Conservation (phyloP, 2,329 filamentous ascomycete species). For the Trichophaea hybrida region DNA sequence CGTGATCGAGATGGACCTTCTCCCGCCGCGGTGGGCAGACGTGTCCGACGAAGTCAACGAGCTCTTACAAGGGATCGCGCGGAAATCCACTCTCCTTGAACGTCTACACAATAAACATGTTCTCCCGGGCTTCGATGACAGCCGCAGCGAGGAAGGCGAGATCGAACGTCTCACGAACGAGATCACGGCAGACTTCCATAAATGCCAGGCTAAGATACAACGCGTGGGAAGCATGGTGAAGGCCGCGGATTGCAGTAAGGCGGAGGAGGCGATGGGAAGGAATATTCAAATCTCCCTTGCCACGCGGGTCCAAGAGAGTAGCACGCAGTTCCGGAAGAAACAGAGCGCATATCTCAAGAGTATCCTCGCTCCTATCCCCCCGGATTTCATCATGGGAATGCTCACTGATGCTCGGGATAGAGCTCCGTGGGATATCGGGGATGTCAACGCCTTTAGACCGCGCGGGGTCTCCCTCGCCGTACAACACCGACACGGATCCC, state of each 20-base stretch:
- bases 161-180: constrained; percentile 84
- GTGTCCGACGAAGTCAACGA: constrained; percentile 87
- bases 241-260: constrained; percentile 56
- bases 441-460: constrained; percentile 43
- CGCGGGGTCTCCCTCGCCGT: constrained; percentile 28
- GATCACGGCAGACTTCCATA: constrained; percentile 78
- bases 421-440: constrained; percentile 59
- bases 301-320: constrained; percentile 75
- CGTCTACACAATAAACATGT: constrained; percentile 95
- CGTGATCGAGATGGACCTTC: constrained; percentile 93
- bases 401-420: constrained; percentile 33
- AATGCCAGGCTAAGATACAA: constrained; percentile 79
- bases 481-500: constrained; percentile 81
- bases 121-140: constrained; percentile 86
- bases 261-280: constrained; percentile 88
- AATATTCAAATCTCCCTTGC: constrained; percentile 92
- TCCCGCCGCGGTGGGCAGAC: constrained; percentile 92
- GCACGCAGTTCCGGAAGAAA: constrained; percentile 87
- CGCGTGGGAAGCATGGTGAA: constrained; percentile 72
- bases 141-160: constrained; percentile 76
- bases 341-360: constrained; percentile 93
- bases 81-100: constrained; percentile 71
- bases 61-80: constrained; percentile 61
- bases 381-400: neutral
- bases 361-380: constrained; percentile 33